Percentiles rank a stretch among this genome's conserved stretches.
Conservation (phyloP, 1,284 basidiomycete genomes). For the Hemileccinum hortonii region DNA sequence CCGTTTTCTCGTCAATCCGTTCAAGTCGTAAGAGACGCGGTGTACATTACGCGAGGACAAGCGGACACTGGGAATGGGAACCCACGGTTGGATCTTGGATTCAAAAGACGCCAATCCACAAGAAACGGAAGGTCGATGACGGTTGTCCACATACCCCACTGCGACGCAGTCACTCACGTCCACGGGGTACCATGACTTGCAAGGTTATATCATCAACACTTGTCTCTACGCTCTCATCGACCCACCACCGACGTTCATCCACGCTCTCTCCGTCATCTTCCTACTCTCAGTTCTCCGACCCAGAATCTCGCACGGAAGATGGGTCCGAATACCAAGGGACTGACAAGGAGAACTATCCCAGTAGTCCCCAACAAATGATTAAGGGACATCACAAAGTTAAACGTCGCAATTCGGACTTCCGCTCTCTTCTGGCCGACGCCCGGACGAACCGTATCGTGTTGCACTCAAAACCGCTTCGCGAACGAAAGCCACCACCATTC, state of each 20-base stretch:
- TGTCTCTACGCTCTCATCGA: conserved; percentile 3
- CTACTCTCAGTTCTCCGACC: conserved; percentile 14
- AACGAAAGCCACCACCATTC: conserved; percentile 8
- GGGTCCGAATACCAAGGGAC: conserved; percentile 23
- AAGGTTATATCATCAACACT: not conserved
- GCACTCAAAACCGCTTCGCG: conserved; percentile 23
- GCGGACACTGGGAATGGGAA: conserved; percentile 47
- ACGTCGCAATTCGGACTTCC: conserved; percentile 35
- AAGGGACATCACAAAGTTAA: conserved; percentile 7
- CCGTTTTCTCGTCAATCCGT: conserved; percentile 10
- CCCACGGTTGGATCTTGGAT: conserved; percentile 45
- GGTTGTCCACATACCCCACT: not conserved
- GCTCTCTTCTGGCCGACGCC: conserved; percentile 48
- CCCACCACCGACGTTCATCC: conserved; percentile 1
- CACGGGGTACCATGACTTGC: not conserved
- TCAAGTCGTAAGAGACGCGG: conserved; percentile 5
- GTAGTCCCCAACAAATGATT: conserved; percentile 1
- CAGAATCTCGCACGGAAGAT: conserved; percentile 18
- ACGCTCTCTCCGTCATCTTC: conserved; percentile 18
- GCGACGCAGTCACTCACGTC: not conserved
- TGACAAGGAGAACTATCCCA: conserved; percentile 30
- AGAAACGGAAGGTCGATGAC: conserved; percentile 24
- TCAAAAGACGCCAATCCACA: conserved; percentile 34
- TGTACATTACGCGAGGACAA: conserved; percentile 14
- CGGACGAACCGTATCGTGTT: conserved; percentile 41